Conservation (phyloP, 1,284 basidiomycete species). For the Microbotryum silenes-acaulis region DNA sequence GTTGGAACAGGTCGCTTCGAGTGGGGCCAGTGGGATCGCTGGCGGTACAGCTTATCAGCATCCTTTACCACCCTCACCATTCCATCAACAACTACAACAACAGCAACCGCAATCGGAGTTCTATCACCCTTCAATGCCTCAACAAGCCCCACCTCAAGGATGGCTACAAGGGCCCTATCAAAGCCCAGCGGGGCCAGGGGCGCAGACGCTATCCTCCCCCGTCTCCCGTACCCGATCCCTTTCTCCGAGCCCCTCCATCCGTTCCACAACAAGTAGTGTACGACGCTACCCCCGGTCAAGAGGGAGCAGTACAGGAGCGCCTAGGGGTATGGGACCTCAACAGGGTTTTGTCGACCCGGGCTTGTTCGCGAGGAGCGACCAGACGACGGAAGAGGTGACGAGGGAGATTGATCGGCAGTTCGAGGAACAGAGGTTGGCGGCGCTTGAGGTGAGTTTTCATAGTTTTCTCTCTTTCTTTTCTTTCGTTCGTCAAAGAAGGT, state of each 20-base stretch:
- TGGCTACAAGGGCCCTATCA: slow-evolving; percentile 5
- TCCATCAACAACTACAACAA: neutral
- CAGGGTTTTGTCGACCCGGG: slow-evolving; percentile 26
- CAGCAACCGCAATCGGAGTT: neutral
- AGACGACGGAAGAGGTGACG: slow-evolving; percentile 48
- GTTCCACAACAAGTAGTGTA: slow-evolving; percentile 31
- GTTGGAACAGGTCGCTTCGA: slow-evolving; percentile 17
- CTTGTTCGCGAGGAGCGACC: slow-evolving; percentile 44
- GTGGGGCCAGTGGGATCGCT: neutral
- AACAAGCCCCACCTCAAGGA: neutral
- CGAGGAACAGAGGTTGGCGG: slow-evolving; percentile 41
- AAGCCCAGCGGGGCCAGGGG: neutral
- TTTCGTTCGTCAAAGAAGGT: no score
- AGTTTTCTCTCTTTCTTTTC: no score
- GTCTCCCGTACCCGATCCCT: slow-evolving; percentile 9
- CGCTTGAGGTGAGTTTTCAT: slow-evolving; percentile 11
- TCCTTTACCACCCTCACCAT: neutral
- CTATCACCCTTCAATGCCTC: neutral
- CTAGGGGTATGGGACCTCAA: slow-evolving; percentile 4
- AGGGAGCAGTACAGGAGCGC: neutral
- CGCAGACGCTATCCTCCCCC: slow-evolving; percentile 15
- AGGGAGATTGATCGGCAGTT: slow-evolving; percentile 70
- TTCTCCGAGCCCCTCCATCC: no score
- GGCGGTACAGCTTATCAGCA: neutral
- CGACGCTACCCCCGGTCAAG: slow-evolving; percentile 12